Percentiles rank a stretch among this genome's conserved stretches.
phyloP scores from a whole-genome alignment of 192 early-diverging fungal species.

The Coemansia interrupta region DNA sequence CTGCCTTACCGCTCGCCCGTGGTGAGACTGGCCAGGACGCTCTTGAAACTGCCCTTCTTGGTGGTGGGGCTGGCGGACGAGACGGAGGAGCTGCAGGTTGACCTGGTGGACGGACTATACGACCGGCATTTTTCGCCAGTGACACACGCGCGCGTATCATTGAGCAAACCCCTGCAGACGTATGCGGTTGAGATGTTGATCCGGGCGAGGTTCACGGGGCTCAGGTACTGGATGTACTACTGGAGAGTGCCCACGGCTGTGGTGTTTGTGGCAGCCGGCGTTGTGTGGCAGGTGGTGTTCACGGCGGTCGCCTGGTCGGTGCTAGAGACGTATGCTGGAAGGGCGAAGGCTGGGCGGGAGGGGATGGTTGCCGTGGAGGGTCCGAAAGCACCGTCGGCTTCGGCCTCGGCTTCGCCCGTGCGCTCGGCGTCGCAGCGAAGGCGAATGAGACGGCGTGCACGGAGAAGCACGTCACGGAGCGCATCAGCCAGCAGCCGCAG shows the following conservation, averaged over 20 bases:
- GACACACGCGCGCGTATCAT: slow-evolving; percentile 45
- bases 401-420: too few relatives aligned
- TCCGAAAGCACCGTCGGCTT: too few relatives aligned
- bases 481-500: not conserved
- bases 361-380: not conserved
- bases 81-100: slow-evolving; percentile 44
- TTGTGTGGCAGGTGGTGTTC: slow-evolving; percentile 55
- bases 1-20: slow-evolving; percentile 29
- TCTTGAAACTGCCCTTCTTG: slow-evolving; percentile 44
- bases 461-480: not conserved
- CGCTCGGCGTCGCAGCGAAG: too few relatives aligned
- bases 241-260: slow-evolving; percentile 61
- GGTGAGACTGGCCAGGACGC: slow-evolving; percentile 15
- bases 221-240: slow-evolving; percentile 75
- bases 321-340: slow-evolving; percentile 29
- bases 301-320: slow-evolving; percentile 45
- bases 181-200: slow-evolving; percentile 52
- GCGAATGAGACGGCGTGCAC: not conserved
- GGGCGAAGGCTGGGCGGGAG: not conserved
- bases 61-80: slow-evolving; percentile 51
- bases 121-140: slow-evolving; percentile 53
- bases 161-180: slow-evolving; percentile 58
- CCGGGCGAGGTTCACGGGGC: slow-evolving; percentile 62
- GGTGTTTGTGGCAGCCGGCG: slow-evolving; percentile 55
- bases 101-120: slow-evolving; percentile 55